Conservation (phyloP, 441 rosid genomes). For the Populus trichocarpa region DNA sequence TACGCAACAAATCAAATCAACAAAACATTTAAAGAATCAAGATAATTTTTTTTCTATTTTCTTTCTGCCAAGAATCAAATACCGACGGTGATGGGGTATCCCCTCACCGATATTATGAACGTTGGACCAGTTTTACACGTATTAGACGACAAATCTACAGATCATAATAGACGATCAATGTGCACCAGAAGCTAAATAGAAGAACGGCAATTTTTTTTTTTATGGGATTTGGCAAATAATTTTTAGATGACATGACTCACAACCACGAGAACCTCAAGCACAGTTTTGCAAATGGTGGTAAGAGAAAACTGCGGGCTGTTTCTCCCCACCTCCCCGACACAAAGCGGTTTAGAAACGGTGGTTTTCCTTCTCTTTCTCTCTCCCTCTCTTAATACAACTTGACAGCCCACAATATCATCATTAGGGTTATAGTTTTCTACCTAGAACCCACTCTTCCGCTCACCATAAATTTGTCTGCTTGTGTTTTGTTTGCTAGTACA, state of each 20-base stretch:
- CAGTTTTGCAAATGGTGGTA: slow-evolving; percentile 18
- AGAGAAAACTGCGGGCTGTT: slow-evolving; percentile 52
- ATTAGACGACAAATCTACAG: not conserved
- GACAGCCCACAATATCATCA: slow-evolving; percentile 35
- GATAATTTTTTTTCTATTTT: too few species aligned
- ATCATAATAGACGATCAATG: not conserved
- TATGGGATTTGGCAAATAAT: not conserved
- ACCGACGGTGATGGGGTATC: not conserved
- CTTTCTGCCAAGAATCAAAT: not conserved
- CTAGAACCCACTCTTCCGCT: slow-evolving; percentile 10
- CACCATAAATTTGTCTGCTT: slow-evolving; percentile 21
- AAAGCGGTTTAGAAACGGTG: slow-evolving; percentile 34
- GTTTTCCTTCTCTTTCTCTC: slow-evolving; percentile 2
- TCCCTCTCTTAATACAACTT: slow-evolving; percentile 9
- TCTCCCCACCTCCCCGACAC: slow-evolving; percentile 52
- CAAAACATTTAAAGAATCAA: not conserved
- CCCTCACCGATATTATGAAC: not conserved
- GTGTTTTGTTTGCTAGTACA: slow-evolving; percentile 23
- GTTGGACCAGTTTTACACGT: not conserved
- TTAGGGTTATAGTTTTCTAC: slow-evolving; percentile 15
- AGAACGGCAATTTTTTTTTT: not conserved
- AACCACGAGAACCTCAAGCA: slow-evolving; percentile 24
- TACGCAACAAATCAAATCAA: not conserved
- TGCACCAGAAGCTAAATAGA: not conserved
- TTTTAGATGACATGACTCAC: slow-evolving; percentile 26